A percentile compares a stretch with the other conserved stretches of the same genome.
Conservation (phyloP, 768 basidiomycete species). For the Suillus tomentosus region DNA sequence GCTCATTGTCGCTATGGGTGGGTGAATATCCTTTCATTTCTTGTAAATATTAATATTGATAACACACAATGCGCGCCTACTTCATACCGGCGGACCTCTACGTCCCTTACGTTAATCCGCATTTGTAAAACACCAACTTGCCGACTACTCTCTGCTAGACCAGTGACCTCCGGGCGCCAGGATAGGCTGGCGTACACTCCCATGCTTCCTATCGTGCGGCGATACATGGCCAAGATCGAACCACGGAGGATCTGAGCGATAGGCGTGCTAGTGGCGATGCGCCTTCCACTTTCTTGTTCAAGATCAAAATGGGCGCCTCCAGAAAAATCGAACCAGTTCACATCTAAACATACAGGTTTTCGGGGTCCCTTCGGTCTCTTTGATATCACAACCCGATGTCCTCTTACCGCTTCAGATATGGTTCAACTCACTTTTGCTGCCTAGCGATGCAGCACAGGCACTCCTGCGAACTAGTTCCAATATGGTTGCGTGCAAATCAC, state of each 20-base stretch:
- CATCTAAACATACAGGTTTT: constrained; percentile 11
- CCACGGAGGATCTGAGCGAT: constrained; percentile 16
- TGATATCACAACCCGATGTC: constrained; percentile 2
- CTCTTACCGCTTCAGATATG: constrained; percentile 20
- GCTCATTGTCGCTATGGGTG: not conserved
- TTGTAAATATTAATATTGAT: constrained; percentile 1
- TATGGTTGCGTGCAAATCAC: constrained; percentile 13
- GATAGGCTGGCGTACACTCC: not conserved
- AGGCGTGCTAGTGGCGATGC: constrained; percentile 16
- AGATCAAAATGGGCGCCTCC: constrained; percentile 4
- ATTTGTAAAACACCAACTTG: not conserved
- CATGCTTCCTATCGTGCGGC: not conserved
- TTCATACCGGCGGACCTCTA: not conserved
- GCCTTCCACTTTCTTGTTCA: constrained; percentile 1
- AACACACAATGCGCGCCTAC: not conserved
- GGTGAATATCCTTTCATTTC: not conserved
- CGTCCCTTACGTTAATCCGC: not conserved
- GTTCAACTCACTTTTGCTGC: not conserved
- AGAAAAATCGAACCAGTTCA: constrained; percentile 26
- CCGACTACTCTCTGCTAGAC: not conserved
- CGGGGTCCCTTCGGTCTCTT: constrained; percentile 26
- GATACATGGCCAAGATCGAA: constrained; percentile 15
- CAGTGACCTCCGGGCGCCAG: not conserved
- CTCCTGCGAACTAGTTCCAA: not conserved
- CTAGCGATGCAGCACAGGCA: constrained; percentile 5